phyloP scores from a whole-genome alignment of 805 yeast species.

The Tetrapisispora phaffii region DNA sequence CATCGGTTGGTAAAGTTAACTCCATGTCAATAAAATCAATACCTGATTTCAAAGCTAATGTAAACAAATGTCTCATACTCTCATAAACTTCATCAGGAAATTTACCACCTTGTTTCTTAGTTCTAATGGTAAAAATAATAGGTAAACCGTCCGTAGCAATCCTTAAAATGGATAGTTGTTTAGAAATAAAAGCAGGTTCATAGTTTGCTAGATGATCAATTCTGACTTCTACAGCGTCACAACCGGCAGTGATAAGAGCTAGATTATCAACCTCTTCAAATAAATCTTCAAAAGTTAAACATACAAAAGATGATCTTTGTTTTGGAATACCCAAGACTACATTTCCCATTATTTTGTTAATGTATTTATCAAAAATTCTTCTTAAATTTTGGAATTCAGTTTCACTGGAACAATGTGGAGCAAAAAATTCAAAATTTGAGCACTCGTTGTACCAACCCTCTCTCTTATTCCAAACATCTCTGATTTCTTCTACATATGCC shows the following conservation, averaged over 20 bases:
- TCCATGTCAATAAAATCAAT: conserved; percentile 77
- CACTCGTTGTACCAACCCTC: conserved; percentile 70
- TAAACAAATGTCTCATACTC: conserved; percentile 41
- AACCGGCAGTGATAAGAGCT: conserved; percentile 52
- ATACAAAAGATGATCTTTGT: conserved; percentile 55
- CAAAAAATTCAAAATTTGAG: conserved; percentile 66
- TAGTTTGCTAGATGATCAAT: conserved; percentile 56
- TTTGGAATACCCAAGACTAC: conserved; percentile 24
- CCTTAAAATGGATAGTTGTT: conserved; percentile 64
- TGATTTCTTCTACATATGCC: conserved; percentile 69
- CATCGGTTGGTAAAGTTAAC: conserved; percentile 50
- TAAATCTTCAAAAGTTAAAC: conserved; percentile 61
- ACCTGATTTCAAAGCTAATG: conserved; percentile 64
- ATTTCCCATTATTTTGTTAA: conserved; percentile 54
- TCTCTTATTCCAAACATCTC: conserved; percentile 76
- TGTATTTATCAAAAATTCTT: conserved; percentile 47
- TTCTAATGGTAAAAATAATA: conserved; percentile 71
- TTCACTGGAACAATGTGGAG: conserved; percentile 55
- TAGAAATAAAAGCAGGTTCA: conserved; percentile 49
- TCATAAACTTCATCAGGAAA: conserved; percentile 53
- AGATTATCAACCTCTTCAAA: conserved; percentile 36
- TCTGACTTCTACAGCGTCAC: conserved; percentile 74
- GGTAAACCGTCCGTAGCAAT: conserved; percentile 54
- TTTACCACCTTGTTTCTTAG: conserved; percentile 70
- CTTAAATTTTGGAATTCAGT: conserved; percentile 48